Percentiles rank a stretch among this genome's conserved stretches.
Evolutionary conservation across 495 filamentous ascomycete species (phyloP).

Genomic region (Filosporella fistucella): DNA sequence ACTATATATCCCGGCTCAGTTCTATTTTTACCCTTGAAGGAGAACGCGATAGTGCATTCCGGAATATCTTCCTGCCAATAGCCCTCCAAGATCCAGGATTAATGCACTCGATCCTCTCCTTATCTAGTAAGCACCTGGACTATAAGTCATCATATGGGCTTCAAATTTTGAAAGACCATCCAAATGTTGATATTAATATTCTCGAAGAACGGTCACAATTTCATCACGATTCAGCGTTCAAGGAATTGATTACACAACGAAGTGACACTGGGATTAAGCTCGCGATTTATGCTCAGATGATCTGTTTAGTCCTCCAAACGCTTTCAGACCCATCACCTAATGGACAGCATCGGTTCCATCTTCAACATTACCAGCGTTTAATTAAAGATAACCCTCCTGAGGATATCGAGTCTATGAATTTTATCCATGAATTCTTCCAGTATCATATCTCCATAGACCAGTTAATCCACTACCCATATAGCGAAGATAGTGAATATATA

Average conservation of each 20-base stretch:
- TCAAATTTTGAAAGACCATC: conserved; percentile 38
- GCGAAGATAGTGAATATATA: conserved; percentile 1
- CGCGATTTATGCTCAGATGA: conserved; percentile 64
- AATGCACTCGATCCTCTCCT: conserved; percentile 88
- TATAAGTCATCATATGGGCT: conserved; percentile 43
- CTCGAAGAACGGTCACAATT: conserved; percentile 43
- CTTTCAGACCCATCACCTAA: conserved; percentile 72
- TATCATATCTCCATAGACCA: conserved; percentile 84
- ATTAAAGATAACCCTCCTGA: conserved; percentile 52
- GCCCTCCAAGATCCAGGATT: conserved; percentile 77
- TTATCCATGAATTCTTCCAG: conserved; percentile 89
- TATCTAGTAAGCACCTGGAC: conserved; percentile 77
- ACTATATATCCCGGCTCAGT: conserved; percentile 79
- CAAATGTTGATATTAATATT: conserved; percentile 33
- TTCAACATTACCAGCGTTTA: conserved; percentile 69
- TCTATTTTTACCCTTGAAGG: conserved; percentile 77
- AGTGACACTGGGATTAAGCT: conserved; percentile 44
- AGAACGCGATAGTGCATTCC: conserved; percentile 83
- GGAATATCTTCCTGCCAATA: conserved; percentile 81
- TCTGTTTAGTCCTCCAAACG: conserved; percentile 76
- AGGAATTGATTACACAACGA: conserved; percentile 39
- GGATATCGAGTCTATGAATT: conserved; percentile 66
- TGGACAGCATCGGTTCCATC: conserved; percentile 77
- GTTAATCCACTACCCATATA: conserved; percentile 56
- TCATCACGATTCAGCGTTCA: conserved; percentile 56